Evolutionary conservation across 805 yeast genomes (phyloP), one percentile per base, ranked within the genome.

Genomic region (Wickerhamomyces silvicola): DNA sequence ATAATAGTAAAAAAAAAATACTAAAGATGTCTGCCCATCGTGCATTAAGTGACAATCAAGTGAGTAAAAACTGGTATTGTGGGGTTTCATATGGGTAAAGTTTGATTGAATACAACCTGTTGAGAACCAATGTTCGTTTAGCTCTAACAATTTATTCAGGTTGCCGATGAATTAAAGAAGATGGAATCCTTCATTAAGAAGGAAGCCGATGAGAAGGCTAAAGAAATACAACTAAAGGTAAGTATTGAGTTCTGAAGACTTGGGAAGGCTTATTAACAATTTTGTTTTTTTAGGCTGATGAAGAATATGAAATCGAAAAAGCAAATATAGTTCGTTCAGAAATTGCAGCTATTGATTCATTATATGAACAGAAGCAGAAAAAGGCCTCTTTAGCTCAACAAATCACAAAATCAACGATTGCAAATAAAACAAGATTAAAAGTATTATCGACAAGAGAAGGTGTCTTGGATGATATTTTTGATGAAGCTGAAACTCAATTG

Each of bases 121-220:
- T n/a, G n/a, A n/a, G n/a, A n/a, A n/a, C n/a, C n/a, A n/a, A n/a
- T n/a, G n/a, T n/a, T n/a, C n/a, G n/a, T n/a, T n/a, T n/a, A n/a
- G n/a, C n/a, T n/a, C 29, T 32, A 32, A 32, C 31, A 3, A 12
- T 19, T 15, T 13, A 9, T 9, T 26, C 27, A 88, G 87, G 97
- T 90, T 48, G 87, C 82, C 55, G 86, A 86, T 50, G 98, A 92
- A 70, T 83, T 92, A 62, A 79, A 80, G 60, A 92, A 92, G 71
- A 92, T 92, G 97, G 95, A 90, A 59, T 88, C 94, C 57, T 92
- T 92, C 78, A 92, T 92, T 74, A 85, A 82, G 66, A 92, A 90
- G 75, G 99, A 92, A 68, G 99, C 99, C 24, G 94, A 88, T 54
- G 99, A 92, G 62, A 92, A 92, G 68, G 96, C 97, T 46, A 85